These are phyloP conservation scores for Scalesia atractyloides DNA, from an alignment of 129 eudicot species.

Conservation along the genomic window DNA sequence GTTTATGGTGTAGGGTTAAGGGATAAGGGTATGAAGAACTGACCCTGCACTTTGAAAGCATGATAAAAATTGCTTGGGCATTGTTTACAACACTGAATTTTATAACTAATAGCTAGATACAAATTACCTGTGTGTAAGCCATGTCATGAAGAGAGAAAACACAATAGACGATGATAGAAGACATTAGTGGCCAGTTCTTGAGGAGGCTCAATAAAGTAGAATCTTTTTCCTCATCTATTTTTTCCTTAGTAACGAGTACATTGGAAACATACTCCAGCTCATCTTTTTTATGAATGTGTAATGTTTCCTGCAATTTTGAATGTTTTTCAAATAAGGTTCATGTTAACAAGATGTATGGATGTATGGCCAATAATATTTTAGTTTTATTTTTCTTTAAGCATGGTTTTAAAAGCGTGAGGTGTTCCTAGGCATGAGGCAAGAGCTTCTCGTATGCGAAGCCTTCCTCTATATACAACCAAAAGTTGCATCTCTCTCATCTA, in stretches of 20 bases:
- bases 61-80: background rate
- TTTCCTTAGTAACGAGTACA: background rate
- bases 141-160: conserved; percentile 36
- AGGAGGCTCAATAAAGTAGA: conserved; percentile 43
- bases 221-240: conserved; percentile 15
- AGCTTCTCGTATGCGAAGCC: too few species aligned
- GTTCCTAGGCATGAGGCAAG: too few species aligned
- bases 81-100: background rate
- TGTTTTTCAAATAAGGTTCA: background rate
- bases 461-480: too few species aligned
- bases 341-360: background rate
- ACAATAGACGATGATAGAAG: conserved; percentile 55
- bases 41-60: too few species aligned
- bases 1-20: too few species aligned
- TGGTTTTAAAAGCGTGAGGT: too few species aligned
- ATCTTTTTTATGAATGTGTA: conserved; percentile 57
- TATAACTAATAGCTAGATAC: too few species aligned
- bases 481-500: too few species aligned
- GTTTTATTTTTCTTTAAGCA: too few species aligned
- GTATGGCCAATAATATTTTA: too few species aligned
- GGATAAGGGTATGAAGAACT: too few species aligned
- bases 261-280: conserved; percentile 54
- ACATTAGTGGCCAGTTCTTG: conserved; percentile 89
- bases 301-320: conserved; percentile 58
- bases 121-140: too few species aligned